Evolutionary conservation across 345 rosid species (phyloP).

Genomic region (Eucalyptus tenuipes): DNA sequence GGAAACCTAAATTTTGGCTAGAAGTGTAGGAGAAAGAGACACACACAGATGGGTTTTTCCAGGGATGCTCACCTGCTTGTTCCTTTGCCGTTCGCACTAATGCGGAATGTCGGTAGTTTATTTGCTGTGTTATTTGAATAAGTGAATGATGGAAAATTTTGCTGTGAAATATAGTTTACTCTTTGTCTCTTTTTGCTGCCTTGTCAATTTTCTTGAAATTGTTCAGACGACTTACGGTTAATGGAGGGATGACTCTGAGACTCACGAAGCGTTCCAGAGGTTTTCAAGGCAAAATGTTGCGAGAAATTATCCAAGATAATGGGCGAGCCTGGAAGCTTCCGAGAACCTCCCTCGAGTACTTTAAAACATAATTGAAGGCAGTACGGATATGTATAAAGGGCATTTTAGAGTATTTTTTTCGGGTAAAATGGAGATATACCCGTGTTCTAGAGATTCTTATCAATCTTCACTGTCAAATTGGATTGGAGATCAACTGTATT

Average conservation of each 20-base stretch:
- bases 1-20: neutral
- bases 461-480: neutral
- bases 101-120: neutral
- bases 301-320: neutral
- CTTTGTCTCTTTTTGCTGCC: neutral
- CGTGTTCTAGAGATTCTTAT: neutral
- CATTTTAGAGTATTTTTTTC: fast-evolving
- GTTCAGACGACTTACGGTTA: neutral
- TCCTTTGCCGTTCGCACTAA: neutral
- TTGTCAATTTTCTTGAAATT: neutral
- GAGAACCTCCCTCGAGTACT: neutral
- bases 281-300: neutral
- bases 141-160: neutral
- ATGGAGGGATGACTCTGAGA: too few species aligned
- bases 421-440: neutral
- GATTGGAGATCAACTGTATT: too few species aligned
- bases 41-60: neutral
- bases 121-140: neutral
- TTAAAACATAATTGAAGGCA: neutral
- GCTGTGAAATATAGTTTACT: neutral
- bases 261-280: neutral
- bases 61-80: neutral
- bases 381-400: neutral
- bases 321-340: neutral
- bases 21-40: neutral